phyloP scores from a whole-genome alignment of 805 yeast genomes.

The Hanseniaspora thailandica region DNA sequence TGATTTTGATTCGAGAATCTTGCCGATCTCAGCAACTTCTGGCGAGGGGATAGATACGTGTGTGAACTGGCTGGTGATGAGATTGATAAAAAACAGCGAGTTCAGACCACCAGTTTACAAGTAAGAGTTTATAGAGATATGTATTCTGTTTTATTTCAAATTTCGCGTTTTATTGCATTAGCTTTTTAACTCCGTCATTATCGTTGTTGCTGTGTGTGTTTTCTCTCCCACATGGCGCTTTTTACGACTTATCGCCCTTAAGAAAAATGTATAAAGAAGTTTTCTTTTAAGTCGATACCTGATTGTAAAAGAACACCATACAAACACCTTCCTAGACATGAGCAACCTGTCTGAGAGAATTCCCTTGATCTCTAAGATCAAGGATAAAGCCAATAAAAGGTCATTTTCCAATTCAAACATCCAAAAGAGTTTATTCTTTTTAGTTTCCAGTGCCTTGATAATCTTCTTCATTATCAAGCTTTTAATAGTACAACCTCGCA shows the following conservation, averaged over 20 bases:
- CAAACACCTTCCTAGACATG: neutral
- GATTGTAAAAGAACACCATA: neutral
- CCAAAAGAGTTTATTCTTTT: neutral
- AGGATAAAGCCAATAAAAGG: neutral
- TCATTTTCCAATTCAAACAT: neutral
- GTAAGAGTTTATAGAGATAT: constrained; percentile 7
- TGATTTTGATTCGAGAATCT: constrained; percentile 81
- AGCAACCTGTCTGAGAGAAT: neutral
- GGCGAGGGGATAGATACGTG: constrained; percentile 80
- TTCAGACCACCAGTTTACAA: constrained; percentile 31
- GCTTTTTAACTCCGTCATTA: neutral
- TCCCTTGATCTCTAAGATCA: neutral
- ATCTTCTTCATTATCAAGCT: constrained; percentile 3
- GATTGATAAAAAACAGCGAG: constrained; percentile 42
- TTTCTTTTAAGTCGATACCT: no score
- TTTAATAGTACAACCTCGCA: neutral
- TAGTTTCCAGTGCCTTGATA: neutral
- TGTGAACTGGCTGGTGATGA: constrained; percentile 72
- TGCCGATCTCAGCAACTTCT: constrained; percentile 72
- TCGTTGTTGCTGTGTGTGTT: neutral
- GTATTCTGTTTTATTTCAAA: no score
- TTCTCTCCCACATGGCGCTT: no score
- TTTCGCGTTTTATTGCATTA: no score
- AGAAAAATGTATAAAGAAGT: no score
- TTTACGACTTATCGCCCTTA: no score